phyloP scores from a whole-genome alignment of 2,329 filamentous ascomycete genomes.

The Colletotrichum sp. region DNA sequence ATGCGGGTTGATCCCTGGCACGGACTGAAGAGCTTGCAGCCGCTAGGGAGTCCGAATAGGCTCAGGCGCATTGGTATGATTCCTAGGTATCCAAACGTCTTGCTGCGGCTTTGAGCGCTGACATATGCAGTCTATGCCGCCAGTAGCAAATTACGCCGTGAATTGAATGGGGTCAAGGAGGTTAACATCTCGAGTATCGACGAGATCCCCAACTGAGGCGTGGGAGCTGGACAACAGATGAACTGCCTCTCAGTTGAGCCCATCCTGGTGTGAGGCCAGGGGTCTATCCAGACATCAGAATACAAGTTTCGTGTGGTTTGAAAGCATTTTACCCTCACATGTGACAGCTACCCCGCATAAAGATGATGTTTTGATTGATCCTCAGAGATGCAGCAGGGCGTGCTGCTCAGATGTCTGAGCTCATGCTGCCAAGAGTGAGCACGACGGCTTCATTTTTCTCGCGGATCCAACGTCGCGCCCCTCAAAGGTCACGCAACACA shows the following conservation, averaged over 20 bases:
- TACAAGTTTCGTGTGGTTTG: neutral
- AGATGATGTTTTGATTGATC: neutral
- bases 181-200: neutral
- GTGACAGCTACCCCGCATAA: neutral
- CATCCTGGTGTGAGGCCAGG: neutral
- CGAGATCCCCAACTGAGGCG: neutral
- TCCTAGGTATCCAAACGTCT: neutral
- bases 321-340: neutral
- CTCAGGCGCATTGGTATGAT: conserved; percentile 19
- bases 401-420: neutral
- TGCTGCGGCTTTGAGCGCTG: neutral
- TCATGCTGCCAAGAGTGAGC: neutral
- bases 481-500: neutral
- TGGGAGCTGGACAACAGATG: neutral
- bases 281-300: neutral
- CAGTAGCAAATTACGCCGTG: neutral
- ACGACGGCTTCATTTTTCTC: neutral
- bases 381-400: neutral
- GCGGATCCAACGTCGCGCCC: neutral
- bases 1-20: conserved; percentile 47
- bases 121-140: neutral
- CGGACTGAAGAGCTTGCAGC: conserved; percentile 42
- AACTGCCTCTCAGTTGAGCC: neutral
- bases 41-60: conserved; percentile 37
- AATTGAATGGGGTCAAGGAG: neutral